Conservation (phyloP, 352 stramenopile genomes). For the Phytophthora sansomeana region DNA sequence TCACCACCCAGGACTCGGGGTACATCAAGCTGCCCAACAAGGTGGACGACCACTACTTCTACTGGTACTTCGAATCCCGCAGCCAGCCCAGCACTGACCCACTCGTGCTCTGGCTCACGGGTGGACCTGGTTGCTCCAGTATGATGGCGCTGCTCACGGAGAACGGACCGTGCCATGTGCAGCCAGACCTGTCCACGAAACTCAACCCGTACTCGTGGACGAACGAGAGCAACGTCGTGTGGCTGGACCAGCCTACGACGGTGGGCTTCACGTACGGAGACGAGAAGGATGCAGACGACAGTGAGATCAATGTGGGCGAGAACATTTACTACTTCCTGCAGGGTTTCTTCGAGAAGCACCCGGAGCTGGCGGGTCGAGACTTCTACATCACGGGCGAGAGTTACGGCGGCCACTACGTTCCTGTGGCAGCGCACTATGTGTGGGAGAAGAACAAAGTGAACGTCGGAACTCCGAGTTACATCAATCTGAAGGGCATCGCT, state of each 20-base stretch:
- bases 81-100: conserved; percentile 54
- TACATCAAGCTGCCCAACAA: conserved; percentile 75
- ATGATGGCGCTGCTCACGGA: conserved; percentile 69
- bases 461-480: conserved; percentile 19
- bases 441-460: conserved; percentile 56
- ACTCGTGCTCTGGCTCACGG: conserved; percentile 72
- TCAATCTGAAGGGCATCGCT: conserved; percentile 61
- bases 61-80: conserved; percentile 77
- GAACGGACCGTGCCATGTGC: conserved; percentile 71
- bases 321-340: conserved; percentile 81
- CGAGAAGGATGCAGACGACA: conserved; percentile 45
- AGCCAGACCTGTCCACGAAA: conserved; percentile 52
- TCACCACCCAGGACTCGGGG: conserved; percentile 63
- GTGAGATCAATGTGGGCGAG: conserved; percentile 61
- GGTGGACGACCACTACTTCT: conserved; percentile 79
- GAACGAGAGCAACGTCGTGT: conserved; percentile 70
- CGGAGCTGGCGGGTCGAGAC: conserved; percentile 55
- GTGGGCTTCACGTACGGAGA: conserved; percentile 66
- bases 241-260: conserved; percentile 70
- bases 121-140: conserved; percentile 65
- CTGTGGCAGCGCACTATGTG: conserved; percentile 63
- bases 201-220: conserved; percentile 73
- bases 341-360: conserved; percentile 68
- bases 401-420: conserved; percentile 76
- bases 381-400: conserved; percentile 81